phyloP scores from a whole-genome alignment of 2,329 filamentous ascomycete species.

The Phyllosticta paracitricarpa region DNA sequence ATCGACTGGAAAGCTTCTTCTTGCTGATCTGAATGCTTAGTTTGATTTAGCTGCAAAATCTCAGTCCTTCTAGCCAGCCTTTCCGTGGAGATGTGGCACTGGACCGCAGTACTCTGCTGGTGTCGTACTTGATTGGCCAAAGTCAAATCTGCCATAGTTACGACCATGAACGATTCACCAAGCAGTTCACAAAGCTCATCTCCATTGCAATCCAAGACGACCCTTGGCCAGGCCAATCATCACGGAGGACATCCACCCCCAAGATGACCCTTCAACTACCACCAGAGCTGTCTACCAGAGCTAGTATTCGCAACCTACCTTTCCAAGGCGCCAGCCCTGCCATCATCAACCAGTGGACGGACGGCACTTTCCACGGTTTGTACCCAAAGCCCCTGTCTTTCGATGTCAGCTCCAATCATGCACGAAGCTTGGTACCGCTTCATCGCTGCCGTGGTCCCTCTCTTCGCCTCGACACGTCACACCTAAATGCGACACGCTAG shows the following conservation, averaged over 20 bases:
- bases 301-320: not conserved
- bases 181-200: not conserved
- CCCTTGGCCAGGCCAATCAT: not conserved
- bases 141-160: not conserved
- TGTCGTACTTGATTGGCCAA: not conserved
- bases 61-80: not conserved
- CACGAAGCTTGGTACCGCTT: not conserved
- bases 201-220: not conserved
- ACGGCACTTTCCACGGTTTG: not conserved
- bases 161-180: not conserved
- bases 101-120: not conserved
- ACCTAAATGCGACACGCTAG: not conserved
- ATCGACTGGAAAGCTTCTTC: not conserved
- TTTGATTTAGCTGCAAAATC: not conserved
- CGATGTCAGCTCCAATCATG: not conserved
- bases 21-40: not conserved
- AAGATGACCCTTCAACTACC: not conserved
- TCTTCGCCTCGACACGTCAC: not conserved
- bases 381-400: not conserved
- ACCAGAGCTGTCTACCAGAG: not conserved
- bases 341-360: not conserved
- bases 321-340: not conserved
- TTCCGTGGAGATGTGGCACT: not conserved
- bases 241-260: not conserved
- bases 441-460: not conserved